phyloP scores from a whole-genome alignment of 345 rosid genomes.

The Salix purpurea region DNA sequence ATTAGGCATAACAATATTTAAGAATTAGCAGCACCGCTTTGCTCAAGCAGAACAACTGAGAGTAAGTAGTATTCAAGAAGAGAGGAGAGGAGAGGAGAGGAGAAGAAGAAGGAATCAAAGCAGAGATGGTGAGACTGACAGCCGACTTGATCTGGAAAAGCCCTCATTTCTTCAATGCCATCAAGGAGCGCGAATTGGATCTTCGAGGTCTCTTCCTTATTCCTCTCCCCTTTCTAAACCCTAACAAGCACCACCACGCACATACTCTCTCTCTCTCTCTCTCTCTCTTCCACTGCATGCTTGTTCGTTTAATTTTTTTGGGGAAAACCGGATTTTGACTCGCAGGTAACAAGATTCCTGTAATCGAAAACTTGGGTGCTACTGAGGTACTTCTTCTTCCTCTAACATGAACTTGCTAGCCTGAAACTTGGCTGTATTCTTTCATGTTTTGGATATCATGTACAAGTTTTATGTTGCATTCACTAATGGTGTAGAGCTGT shows the following conservation, averaged over 20 bases:
- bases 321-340: background rate
- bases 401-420: background rate
- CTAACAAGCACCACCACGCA: background rate
- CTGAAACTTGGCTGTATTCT: background rate
- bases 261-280: background rate
- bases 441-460: no score
- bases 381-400: slow-evolving; percentile 58
- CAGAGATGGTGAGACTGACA: slow-evolving; percentile 85
- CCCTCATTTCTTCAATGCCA: slow-evolving; percentile 97
- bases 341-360: slow-evolving; percentile 92
- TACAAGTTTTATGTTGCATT: no score
- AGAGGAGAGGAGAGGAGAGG: background rate
- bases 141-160: slow-evolving; percentile 98
- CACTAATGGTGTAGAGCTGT: no score
- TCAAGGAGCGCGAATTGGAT: slow-evolving; percentile 94
- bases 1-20: background rate
- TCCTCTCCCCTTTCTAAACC: background rate
- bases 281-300: background rate
- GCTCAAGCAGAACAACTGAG: background rate
- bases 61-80: background rate
- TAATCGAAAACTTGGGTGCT: slow-evolving; percentile 95
- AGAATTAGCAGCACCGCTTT: background rate
- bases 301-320: background rate
- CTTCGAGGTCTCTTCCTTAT: slow-evolving; percentile 60
- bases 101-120: background rate